Conservation (phyloP, 2,329 filamentous ascomycete genomes). For the Mycosphaerella sp. region DNA sequence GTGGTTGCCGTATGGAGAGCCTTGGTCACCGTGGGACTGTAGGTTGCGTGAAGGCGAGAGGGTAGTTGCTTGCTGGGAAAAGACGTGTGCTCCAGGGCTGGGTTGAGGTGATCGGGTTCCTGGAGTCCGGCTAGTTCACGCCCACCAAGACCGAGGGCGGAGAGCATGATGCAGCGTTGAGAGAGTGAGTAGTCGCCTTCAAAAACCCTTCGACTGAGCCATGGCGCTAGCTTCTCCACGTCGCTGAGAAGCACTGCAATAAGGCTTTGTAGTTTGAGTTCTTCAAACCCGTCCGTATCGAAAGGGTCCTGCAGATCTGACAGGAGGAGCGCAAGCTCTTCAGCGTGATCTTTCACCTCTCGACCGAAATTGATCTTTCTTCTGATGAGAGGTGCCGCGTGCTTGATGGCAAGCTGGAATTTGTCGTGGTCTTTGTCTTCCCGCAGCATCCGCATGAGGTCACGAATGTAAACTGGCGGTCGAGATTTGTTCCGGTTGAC, state of each 20-base stretch:
- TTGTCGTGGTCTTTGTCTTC: constrained; percentile 79
- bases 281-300: constrained; percentile 70
- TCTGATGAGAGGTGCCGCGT: constrained; percentile 73
- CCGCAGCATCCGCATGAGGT: constrained; percentile 70
- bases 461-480: constrained; percentile 84
- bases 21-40: constrained; percentile 42
- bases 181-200: constrained; percentile 84
- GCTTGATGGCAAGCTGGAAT: constrained; percentile 70
- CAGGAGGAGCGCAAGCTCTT: constrained; percentile 70
- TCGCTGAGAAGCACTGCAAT: constrained; percentile 72
- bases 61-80: constrained; percentile 83
- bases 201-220: constrained; percentile 81
- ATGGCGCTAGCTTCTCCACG: constrained; percentile 70
- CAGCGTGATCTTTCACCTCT: constrained; percentile 76
- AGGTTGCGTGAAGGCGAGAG: constrained; percentile 64
- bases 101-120: constrained; percentile 44
- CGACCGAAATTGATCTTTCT: constrained; percentile 83
- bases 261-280: constrained; percentile 70
- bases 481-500: constrained; percentile 75
- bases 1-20: constrained; percentile 63
- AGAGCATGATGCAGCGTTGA: constrained; percentile 75
- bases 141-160: constrained; percentile 72
- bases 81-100: constrained; percentile 26
- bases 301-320: constrained; percentile 80
- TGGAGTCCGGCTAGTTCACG: constrained; percentile 78